Base-by-base conservation (phyloP, 768 basidiomycete genomes). In the Lactifluus echinatus region DNA sequence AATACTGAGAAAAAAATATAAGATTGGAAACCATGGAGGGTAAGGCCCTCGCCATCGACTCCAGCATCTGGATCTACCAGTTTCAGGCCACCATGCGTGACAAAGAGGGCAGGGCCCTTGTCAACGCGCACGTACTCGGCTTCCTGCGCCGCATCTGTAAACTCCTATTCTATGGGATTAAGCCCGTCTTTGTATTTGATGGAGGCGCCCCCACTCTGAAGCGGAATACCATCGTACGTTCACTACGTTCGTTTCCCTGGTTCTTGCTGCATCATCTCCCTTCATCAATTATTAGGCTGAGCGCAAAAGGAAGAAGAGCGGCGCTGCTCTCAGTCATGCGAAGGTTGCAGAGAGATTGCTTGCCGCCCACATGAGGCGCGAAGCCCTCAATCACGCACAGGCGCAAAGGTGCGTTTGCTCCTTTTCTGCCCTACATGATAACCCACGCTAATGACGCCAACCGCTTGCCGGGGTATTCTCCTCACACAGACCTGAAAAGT, bases 11-110 rank as follows among this genome's bases (percentile, higher is more conserved):
- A 17, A 34, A 1, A 8, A 10, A 21, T 40, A 2, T 37, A 34
- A 59, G 93, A 71, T 76, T 98, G 53, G 95, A 99, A 72, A 93
- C 88, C 0, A 81, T 94, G 68, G 93, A 94, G 66, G 93, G 93
- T n/a, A 95, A 93, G 69, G 75, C 83, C 10, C 82, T 99, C 74
- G 96, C 96, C 2, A 98, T 99, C 55, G 96, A 99, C 72, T 97
- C 94, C 3, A 96, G 93, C 64, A 98, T 99, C 62, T 99, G 96
- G 96, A 84, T 99, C 53, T 99, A 99, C 71, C 96, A 99, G 70
- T 99, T 99, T 67, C 95, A 98, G 73, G 94, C 95, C 21, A 97
- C 96, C 8, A 97, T 98, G 94, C 83, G 96, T 23, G 94, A 95
- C 71, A 97, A 93, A 67, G 93, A 97, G 57, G 96, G 96, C 26